These are phyloP conservation scores for Anthoceros angustus DNA, from an alignment of 225 moss, liverwort and hornwort species.

Conservation along the genomic window DNA sequence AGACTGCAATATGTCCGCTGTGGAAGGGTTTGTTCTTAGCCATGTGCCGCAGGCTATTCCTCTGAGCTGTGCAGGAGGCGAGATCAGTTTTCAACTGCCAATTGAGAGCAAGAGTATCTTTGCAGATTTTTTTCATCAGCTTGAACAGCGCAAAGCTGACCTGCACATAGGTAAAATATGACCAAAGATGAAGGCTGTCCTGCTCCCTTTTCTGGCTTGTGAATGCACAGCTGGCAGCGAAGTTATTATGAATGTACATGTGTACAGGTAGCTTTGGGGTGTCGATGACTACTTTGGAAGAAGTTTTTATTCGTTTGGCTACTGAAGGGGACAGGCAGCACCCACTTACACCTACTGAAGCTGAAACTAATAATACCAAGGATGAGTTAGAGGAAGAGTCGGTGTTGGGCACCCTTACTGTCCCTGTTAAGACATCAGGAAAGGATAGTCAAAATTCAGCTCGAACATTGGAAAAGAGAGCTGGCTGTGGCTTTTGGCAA, in stretches of 20 bases:
- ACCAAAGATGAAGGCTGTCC: neutral
- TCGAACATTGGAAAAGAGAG: slow-evolving; percentile 7
- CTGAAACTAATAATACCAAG: neutral
- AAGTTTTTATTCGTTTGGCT: slow-evolving; percentile 84
- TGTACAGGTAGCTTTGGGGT: slow-evolving; percentile 52
- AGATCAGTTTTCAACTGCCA: slow-evolving; percentile 73
- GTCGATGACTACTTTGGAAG: slow-evolving; percentile 94
- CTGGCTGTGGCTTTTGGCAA: slow-evolving; percentile 35
- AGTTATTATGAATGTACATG: neutral
- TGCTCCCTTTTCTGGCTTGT: neutral
- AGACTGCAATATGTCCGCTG: slow-evolving; percentile 37
- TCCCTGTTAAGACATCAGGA: slow-evolving; percentile 10
- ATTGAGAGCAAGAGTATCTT: slow-evolving; percentile 58
- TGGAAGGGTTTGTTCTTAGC: slow-evolving; percentile 41
- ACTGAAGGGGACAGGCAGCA: slow-evolving; percentile 17
- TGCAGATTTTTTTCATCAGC: slow-evolving; percentile 48
- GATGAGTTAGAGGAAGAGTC: slow-evolving; percentile 9
- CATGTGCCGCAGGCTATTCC: slow-evolving; percentile 45
- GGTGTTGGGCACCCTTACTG: slow-evolving; percentile 1
- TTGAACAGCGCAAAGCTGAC: slow-evolving; percentile 51
- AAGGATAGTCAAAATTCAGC: slow-evolving; percentile 6
- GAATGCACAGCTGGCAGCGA: too few species aligned
- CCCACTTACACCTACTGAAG: slow-evolving; percentile 9
- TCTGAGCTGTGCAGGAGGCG: slow-evolving; percentile 80
- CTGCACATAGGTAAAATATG: slow-evolving; percentile 20